phyloP scores from a whole-genome alignment of 345 rosid genomes.

The Sapria himalayana region DNA sequence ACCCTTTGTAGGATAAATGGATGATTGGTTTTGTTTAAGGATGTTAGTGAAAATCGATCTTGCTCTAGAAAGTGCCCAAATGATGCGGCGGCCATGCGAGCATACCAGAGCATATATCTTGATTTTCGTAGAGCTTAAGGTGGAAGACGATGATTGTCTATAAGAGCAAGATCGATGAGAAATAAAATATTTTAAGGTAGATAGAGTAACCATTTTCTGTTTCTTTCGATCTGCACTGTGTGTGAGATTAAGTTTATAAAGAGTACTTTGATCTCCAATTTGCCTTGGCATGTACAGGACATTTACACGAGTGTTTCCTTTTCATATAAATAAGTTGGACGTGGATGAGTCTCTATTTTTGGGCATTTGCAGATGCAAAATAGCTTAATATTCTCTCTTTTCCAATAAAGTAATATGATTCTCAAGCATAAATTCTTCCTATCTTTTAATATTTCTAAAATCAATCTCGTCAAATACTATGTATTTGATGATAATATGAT shows the following conservation, averaged over 20 bases:
- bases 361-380: too few species aligned
- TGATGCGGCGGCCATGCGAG: conserved; percentile 30
- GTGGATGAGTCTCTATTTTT: too few species aligned
- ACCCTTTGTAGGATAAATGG: conserved; percentile 19
- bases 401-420: too few species aligned
- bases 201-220: conserved; percentile 10
- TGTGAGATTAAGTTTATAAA: conserved; percentile 12
- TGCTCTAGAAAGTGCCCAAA: conserved; percentile 33
- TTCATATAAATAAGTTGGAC: too few species aligned
- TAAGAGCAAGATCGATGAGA: conserved; percentile 14
- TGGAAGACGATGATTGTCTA: conserved; percentile 20
- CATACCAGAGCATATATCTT: conserved; percentile 39
- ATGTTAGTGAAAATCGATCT: conserved; percentile 26
- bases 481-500: too few species aligned
- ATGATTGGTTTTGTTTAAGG: conserved; percentile 23
- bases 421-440: too few species aligned
- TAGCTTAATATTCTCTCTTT: too few species aligned
- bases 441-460: too few species aligned
- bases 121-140: conserved; percentile 28
- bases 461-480: too few species aligned
- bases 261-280: conserved; percentile 11
- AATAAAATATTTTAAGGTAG: conserved; percentile 9
- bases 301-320: conserved; percentile 10
- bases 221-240: neutral
- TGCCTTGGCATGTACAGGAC: conserved; percentile 18